Evolutionary conservation across 345 rosid species (phyloP).

Genomic region (Mangifera indica): DNA sequence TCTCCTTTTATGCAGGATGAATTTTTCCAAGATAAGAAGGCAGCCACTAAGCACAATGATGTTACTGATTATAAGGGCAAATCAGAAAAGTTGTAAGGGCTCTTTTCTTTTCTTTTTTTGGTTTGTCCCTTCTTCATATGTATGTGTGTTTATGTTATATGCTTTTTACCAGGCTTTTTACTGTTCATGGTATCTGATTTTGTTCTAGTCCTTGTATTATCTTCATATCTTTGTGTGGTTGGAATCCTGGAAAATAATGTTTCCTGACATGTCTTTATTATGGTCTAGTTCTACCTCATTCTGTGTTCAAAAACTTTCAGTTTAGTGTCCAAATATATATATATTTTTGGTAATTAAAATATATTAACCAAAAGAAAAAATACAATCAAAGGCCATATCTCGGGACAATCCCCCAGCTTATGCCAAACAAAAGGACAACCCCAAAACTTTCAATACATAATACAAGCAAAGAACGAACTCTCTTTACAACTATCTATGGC

Average conservation of each 20-base stretch:
- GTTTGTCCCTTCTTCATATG: background rate
- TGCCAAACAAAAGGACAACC: too few species aligned
- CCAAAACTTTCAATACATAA: too few species aligned
- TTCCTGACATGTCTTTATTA: background rate
- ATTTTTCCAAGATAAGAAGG: constrained; percentile 25
- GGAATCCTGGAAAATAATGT: background rate
- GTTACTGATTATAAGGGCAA: constrained; percentile 18
- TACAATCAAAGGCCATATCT: too few species aligned
- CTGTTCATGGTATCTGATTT: background rate
- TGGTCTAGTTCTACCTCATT: background rate
- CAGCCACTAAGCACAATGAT: constrained; percentile 14
- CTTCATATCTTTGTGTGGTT: constrained; percentile 4
- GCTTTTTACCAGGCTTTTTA: background rate
- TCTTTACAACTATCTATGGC: too few species aligned
- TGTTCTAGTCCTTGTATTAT: constrained; percentile 9
- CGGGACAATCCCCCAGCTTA: too few species aligned
- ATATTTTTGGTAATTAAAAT: too few species aligned
- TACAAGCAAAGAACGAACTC: too few species aligned
- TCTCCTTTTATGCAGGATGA: constrained; percentile 24
- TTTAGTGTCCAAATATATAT: background rate
- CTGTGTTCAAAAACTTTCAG: background rate
- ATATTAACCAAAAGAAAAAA: too few species aligned
- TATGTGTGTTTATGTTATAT: background rate
- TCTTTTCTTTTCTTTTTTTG: background rate
- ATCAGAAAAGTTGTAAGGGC: constrained; percentile 24